phyloP scores from a whole-genome alignment of 495 filamentous ascomycete species.

The Neurospora sp. region DNA sequence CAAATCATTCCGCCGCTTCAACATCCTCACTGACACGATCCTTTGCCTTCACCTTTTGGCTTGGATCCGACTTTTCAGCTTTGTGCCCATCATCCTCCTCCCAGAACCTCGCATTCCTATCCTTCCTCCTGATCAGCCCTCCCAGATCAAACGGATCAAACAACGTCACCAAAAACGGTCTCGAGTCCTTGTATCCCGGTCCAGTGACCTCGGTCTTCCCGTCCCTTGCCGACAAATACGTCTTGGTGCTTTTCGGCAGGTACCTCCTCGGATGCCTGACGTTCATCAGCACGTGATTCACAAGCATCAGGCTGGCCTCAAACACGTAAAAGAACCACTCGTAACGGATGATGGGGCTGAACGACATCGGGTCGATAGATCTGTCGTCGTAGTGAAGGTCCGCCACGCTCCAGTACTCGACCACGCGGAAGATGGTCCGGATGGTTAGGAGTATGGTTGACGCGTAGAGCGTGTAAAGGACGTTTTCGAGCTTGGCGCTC shows the following conservation, averaged over 20 bases:
- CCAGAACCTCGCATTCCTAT: slow-evolving; percentile 43
- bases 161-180: slow-evolving; percentile 43
- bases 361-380: slow-evolving; percentile 17
- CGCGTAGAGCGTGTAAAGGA: slow-evolving; percentile 51
- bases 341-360: slow-evolving; percentile 48
- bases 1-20: background rate
- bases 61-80: background rate
- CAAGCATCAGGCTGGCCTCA: slow-evolving; percentile 54
- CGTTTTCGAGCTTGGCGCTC: slow-evolving; percentile 44
- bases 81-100: slow-evolving; percentile 20
- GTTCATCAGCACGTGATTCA: slow-evolving; percentile 52
- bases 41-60: background rate
- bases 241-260: slow-evolving; percentile 51
- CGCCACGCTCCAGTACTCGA: slow-evolving; percentile 47
- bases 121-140: slow-evolving; percentile 44
- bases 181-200: slow-evolving; percentile 49
- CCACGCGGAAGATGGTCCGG: slow-evolving; percentile 57
- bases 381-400: slow-evolving; percentile 20
- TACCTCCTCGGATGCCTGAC: slow-evolving; percentile 50
- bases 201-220: slow-evolving; percentile 56
- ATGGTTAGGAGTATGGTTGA: slow-evolving; percentile 50
- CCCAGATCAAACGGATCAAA: slow-evolving; percentile 58
- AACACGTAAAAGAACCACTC: slow-evolving; percentile 71
- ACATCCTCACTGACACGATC: background rate
- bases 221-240: slow-evolving; percentile 50